phyloP scores from a whole-genome alignment of 2,329 filamentous ascomycete species.

The Apiospora aurea region DNA sequence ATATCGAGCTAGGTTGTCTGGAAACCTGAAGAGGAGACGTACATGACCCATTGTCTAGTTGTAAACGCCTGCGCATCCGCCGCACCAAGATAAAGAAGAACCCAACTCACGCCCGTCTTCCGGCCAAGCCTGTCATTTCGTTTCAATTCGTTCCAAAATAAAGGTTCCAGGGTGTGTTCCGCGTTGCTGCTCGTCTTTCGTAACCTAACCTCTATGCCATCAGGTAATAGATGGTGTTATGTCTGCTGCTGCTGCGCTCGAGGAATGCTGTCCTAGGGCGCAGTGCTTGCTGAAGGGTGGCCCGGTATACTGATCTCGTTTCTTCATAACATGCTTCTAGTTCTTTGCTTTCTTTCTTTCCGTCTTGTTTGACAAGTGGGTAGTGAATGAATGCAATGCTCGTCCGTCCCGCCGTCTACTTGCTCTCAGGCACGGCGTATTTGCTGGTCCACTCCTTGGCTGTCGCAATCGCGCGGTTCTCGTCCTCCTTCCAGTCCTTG shows the following conservation, averaged over 20 bases:
- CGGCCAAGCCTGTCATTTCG: background rate
- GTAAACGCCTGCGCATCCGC: conserved; percentile 6
- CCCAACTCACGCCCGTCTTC: background rate
- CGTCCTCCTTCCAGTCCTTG: conserved; percentile 97
- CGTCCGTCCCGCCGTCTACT: background rate
- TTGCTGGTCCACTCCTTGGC: conserved; percentile 90
- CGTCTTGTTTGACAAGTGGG: background rate
- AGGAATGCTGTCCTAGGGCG: background rate
- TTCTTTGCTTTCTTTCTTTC: background rate
- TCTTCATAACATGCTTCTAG: conserved; percentile 3
- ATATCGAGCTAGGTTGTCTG: background rate
- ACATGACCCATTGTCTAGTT: conserved; percentile 7
- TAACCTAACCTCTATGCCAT: conserved; percentile 13
- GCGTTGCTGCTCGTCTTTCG: background rate
- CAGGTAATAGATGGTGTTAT: background rate
- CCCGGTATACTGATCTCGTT: background rate
- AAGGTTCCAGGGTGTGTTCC: background rate
- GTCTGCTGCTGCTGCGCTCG: background rate
- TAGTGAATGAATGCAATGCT: background rate
- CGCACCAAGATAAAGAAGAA: background rate
- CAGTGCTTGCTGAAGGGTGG: background rate
- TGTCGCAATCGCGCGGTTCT: conserved; percentile 89
- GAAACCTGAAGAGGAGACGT: conserved; percentile 5
- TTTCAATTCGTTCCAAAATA: background rate
- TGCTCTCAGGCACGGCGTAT: conserved; percentile 66